Base-by-base conservation (phyloP, 2,329 filamentous ascomycete genomes). In the Cryphonectria radicalis region DNA sequence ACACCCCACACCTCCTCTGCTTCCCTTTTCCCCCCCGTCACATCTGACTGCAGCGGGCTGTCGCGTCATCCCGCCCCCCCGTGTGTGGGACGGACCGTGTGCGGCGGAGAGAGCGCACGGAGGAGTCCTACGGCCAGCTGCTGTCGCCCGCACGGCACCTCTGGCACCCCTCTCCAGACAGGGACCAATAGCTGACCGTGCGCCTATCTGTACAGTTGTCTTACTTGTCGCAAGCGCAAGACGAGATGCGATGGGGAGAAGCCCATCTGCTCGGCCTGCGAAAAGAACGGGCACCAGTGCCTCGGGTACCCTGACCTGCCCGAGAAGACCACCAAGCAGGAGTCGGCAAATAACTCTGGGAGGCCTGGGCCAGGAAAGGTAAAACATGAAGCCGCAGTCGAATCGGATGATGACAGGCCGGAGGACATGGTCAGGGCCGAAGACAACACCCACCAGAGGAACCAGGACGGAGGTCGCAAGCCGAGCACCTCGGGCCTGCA, bases 171-270 rank as follows among this genome's bases (percentile, higher is more conserved):
- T 0, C 17, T 17, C 6, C 25, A 43, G 50, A 60, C 19, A 64
- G 28, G 28, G 40, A 22, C 28, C 11, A 50, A 42, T 43, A 65
- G 63, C 70, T 70, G 66, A 72, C 60, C 40, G 11, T 32, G 3
- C 43, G 46, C 32, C 19, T 67, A 62, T 69, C 2, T 50, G 64
- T 76, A 67, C 76, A 92, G 90, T 73, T 93, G 91, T 80, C 83
- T 90, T 77, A 93, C 91, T 59, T 94, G 92, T 82, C 90, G 92
- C 76, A 92, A 90, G 79, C 88, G 92, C 77, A 94, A 93, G 82
- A 93, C 91, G 68, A 86, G 91, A 79, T 93, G 92, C 79, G 91
- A 90, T 63, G 92, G 92, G 73, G 91, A 93, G 81, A 89, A 90
- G 73, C 92, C 92, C 70, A 82, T 86, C 28, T 93, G 92, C 80